Evolutionary conservation across 2,329 filamentous ascomycete species (phyloP).

Genomic region (Aspergillus phoenicis): DNA sequence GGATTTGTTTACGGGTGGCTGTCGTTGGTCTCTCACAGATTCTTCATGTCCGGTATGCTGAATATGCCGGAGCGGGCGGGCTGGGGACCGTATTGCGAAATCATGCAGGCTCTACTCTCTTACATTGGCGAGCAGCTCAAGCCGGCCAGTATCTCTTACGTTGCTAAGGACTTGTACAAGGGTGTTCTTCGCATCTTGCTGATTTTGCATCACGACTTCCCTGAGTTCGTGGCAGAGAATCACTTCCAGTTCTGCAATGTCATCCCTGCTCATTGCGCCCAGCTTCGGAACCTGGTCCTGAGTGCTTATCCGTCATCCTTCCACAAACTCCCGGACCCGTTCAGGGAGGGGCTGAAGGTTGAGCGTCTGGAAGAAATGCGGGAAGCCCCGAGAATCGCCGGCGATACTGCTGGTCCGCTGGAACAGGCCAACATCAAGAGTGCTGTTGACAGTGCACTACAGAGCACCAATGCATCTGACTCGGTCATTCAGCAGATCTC

Average conservation of each 20-base stretch:
- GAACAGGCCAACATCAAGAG: conserved; percentile 56
- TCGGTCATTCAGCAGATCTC: conserved; percentile 71
- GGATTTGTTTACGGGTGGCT: conserved; percentile 87
- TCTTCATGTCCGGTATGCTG: conserved; percentile 79
- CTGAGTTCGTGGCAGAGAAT: conserved; percentile 87
- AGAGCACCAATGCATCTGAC: conserved; percentile 66
- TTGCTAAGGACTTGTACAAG: conserved; percentile 81
- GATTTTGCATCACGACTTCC: conserved; percentile 89
- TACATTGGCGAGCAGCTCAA: conserved; percentile 82
- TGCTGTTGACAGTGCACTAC: conserved; percentile 55
- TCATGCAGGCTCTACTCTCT: conserved; percentile 71
- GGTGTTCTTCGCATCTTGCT: conserved; percentile 80
- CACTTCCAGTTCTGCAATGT: conserved; percentile 78
- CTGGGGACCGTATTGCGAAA: conserved; percentile 74
- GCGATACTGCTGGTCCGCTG: conserved; percentile 59
- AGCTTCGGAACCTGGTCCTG: conserved; percentile 85
- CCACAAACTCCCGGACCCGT: conserved; percentile 72
- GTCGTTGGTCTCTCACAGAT: conserved; percentile 76
- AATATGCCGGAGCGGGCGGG: conserved; percentile 67
- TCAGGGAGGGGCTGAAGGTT: conserved; percentile 72
- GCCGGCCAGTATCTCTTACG: conserved; percentile 65
- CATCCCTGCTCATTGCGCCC: conserved; percentile 80
- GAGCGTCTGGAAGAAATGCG: conserved; percentile 76
- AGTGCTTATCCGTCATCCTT: conserved; percentile 73
- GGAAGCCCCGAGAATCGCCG: conserved; percentile 65